phyloP scores from a whole-genome alignment of 352 stramenopile species.

The Phytopythium cucurbitacearum region DNA sequence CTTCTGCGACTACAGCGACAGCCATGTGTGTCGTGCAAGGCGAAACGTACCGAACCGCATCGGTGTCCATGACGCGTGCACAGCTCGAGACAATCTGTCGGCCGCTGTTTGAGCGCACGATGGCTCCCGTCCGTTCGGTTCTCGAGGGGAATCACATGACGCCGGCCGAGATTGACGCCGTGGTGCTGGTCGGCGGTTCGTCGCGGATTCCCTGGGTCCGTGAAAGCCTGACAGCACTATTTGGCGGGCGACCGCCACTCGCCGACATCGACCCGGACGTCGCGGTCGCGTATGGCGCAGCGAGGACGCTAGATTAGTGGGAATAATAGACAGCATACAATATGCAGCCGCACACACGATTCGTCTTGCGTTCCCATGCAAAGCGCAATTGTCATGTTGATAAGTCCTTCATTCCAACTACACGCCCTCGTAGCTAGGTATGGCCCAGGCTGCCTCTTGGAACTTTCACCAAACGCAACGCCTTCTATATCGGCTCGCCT shows the following conservation, averaged over 20 bases:
- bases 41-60: neutral
- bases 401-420: no score
- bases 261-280: conserved; percentile 64
- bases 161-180: conserved; percentile 41
- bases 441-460: no score
- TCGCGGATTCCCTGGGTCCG: conserved; percentile 60
- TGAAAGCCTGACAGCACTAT: conserved; percentile 33
- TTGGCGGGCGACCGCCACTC: conserved; percentile 38
- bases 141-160: conserved; percentile 56
- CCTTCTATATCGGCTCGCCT: no score
- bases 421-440: no score
- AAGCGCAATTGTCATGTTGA: no score
- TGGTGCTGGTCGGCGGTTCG: conserved; percentile 55
- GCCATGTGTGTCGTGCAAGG: conserved; percentile 29
- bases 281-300: conserved; percentile 58
- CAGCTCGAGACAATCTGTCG: conserved; percentile 46
- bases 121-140: conserved; percentile 49
- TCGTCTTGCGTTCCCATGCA: no score
- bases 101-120: conserved; percentile 47
- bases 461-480: no score
- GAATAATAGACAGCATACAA: conserved; percentile 1
- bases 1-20: conserved; percentile 13
- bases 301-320: conserved; percentile 45
- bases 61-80: conserved; percentile 27
- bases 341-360: neutral